These are phyloP conservation scores for Trifolium pratense DNA, from an alignment of 306 rosid genomes.

Conservation along the genomic window DNA sequence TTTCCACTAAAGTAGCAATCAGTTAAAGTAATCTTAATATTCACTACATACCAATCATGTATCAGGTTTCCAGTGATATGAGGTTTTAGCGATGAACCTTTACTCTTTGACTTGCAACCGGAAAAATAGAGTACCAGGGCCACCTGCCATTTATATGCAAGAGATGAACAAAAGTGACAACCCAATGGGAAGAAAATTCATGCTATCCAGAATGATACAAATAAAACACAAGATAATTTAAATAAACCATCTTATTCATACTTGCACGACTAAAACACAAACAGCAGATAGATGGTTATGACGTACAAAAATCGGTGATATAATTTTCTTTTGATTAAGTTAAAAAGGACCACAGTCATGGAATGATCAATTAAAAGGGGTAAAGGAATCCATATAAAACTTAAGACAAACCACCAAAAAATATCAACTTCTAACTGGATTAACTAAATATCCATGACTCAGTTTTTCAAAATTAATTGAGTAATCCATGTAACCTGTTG, in stretches of 20 bases:
- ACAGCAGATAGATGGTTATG: background rate
- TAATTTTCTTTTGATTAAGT: background rate
- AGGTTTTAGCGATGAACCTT: constrained; percentile 78
- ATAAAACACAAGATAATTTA: constrained; percentile 12
- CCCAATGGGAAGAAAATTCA: constrained; percentile 18
- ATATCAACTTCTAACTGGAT: background rate
- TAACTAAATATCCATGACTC: background rate
- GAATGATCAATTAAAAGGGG: constrained; percentile 9
- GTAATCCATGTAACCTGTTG: background rate
- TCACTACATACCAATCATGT: constrained; percentile 77
- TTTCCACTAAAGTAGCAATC: constrained; percentile 7
- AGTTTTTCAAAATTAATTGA: background rate
- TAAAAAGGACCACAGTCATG: constrained; percentile 24
- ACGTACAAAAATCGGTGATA: background rate
- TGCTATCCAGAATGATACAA: background rate
- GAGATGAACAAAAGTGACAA: constrained; percentile 28
- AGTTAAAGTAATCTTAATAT: constrained; percentile 27
- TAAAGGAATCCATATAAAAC: background rate
- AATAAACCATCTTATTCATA: constrained; percentile 7
- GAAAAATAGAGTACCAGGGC: constrained; percentile 60
- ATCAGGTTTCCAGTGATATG: constrained; percentile 71
- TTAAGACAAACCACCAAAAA: constrained; percentile 2
- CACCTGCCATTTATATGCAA: constrained; percentile 62
- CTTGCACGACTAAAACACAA: constrained; percentile 15
- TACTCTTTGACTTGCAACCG: constrained; percentile 75